phyloP scores from a whole-genome alignment of 371 early-diverging fungal genomes.

The Mucor racemosus region DNA sequence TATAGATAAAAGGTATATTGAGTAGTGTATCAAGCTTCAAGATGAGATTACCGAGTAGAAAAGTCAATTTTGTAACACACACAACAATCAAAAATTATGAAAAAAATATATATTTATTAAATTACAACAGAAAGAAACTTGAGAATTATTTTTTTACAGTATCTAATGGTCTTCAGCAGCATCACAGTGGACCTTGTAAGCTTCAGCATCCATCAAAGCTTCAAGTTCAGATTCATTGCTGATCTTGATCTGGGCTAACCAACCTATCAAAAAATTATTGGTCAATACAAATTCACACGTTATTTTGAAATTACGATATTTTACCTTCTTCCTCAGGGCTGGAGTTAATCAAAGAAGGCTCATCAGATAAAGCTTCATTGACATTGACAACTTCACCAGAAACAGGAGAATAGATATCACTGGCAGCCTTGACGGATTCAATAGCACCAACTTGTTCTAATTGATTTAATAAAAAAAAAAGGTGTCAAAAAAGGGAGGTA shows the following conservation, averaged over 20 bases:
- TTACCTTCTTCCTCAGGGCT: slow-evolving; percentile 80
- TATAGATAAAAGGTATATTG: no score
- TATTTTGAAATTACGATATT: not conserved
- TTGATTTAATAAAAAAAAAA: not conserved
- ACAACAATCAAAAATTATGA: not conserved
- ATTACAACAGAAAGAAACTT: slow-evolving; percentile 17
- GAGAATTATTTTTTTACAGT: not conserved
- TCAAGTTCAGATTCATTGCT: slow-evolving; percentile 70
- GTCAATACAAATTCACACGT: slow-evolving; percentile 12
- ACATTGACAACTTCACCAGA: slow-evolving; percentile 82
- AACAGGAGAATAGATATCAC: slow-evolving; percentile 91
- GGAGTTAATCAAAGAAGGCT: slow-evolving; percentile 81
- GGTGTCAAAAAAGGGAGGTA: not conserved
- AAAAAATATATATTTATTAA: slow-evolving; percentile 9
- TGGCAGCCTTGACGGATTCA: slow-evolving; percentile 96
- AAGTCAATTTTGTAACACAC: not conserved
- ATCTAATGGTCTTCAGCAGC: slow-evolving; percentile 34
- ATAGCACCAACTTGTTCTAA: slow-evolving; percentile 83
- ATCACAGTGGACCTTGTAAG: slow-evolving; percentile 66
- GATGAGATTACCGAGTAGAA: no score
- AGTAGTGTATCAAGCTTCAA: no score
- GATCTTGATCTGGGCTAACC: slow-evolving; percentile 93
- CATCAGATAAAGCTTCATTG: slow-evolving; percentile 67
- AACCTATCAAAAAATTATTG: slow-evolving; percentile 61
- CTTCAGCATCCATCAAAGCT: slow-evolving; percentile 71